These are phyloP conservation scores for Wallacemonas sp. DNA, from an alignment of 208 protist genomes.

Conservation along the genomic window DNA sequence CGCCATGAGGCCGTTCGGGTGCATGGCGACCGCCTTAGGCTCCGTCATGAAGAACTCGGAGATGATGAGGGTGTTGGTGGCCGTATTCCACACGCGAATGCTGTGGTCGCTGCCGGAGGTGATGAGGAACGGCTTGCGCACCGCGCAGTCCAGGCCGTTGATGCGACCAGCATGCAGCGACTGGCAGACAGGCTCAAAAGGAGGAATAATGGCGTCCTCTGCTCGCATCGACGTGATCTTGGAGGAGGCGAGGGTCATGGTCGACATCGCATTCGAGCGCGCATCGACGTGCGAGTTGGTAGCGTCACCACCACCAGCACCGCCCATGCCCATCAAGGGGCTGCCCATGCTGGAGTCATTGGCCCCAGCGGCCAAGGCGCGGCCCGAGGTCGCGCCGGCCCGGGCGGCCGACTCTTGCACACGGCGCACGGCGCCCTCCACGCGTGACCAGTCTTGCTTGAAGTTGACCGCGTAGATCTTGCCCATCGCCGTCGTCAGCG, in stretches of 20 bases:
- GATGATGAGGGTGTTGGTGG: conserved; percentile 87
- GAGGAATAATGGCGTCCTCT: conserved; percentile 30
- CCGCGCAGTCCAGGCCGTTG: conserved; percentile 91
- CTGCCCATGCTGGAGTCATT: too few species aligned
- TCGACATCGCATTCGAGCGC: neutral
- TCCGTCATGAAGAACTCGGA: conserved; percentile 85
- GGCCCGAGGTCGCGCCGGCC: neutral
- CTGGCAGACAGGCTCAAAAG: conserved; percentile 79
- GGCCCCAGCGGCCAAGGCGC: too few species aligned
- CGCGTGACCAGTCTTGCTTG: conserved; percentile 41
- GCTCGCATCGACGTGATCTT: conserved; percentile 18
- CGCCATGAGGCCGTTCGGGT: conserved; percentile 94
- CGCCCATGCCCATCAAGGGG: neutral
- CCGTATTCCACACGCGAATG: conserved; percentile 96
- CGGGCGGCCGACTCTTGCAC: conserved; percentile 17
- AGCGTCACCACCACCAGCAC: conserved; percentile 1
- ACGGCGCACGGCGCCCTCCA: conserved; percentile 25
- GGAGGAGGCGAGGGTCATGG: conserved; percentile 22
- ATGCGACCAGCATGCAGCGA: conserved; percentile 85
- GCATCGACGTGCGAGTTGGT: neutral
- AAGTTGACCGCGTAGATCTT: conserved; percentile 71
- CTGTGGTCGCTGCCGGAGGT: conserved; percentile 92
- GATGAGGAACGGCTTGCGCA: conserved; percentile 94
- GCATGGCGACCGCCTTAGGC: conserved; percentile 90
- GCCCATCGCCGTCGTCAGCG: conserved; percentile 55